A percentile compares a stretch with the other conserved stretches of the same genome.
These are phyloP conservation scores for Aureobasidium pullulans DNA, from an alignment of 2,329 filamentous ascomycete genomes.

Conservation along the genomic window DNA sequence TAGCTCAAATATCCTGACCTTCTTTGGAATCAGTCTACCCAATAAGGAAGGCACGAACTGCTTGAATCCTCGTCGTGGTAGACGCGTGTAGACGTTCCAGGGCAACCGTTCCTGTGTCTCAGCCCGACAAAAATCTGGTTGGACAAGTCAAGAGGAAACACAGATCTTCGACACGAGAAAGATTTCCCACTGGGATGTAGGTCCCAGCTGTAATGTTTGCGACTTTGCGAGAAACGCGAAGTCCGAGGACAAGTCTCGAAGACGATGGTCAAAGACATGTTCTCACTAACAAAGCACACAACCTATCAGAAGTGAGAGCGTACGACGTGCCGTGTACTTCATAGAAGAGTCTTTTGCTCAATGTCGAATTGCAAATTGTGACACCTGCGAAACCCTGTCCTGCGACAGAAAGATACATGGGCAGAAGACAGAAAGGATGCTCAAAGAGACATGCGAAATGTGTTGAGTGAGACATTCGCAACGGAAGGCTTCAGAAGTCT, in stretches of 20 bases:
- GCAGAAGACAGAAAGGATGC: not conserved
- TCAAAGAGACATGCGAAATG: not conserved
- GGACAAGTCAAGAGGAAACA: not conserved
- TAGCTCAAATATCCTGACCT: not conserved
- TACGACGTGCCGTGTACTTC: no score
- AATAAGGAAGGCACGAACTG: not conserved
- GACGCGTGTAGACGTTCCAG: constrained; percentile 2
- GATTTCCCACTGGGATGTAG: not conserved
- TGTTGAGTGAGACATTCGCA: not conserved
- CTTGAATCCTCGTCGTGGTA: not conserved
- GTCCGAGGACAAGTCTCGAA: not conserved
- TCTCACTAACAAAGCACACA: no score
- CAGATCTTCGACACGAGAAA: not conserved
- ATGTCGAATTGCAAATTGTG: no score
- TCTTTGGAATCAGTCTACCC: not conserved
- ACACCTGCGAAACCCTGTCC: no score
- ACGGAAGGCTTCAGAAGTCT: not conserved
- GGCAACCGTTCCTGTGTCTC: constrained; percentile 5
- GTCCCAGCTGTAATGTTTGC: not conserved
- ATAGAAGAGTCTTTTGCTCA: no score
- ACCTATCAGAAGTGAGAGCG: no score
- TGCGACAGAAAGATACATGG: not conserved
- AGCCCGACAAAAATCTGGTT: not conserved
- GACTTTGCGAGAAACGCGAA: not conserved
- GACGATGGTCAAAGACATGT: not conserved